Conservation (phyloP, 106 monocot species). For the Acorus gramineus region DNA sequence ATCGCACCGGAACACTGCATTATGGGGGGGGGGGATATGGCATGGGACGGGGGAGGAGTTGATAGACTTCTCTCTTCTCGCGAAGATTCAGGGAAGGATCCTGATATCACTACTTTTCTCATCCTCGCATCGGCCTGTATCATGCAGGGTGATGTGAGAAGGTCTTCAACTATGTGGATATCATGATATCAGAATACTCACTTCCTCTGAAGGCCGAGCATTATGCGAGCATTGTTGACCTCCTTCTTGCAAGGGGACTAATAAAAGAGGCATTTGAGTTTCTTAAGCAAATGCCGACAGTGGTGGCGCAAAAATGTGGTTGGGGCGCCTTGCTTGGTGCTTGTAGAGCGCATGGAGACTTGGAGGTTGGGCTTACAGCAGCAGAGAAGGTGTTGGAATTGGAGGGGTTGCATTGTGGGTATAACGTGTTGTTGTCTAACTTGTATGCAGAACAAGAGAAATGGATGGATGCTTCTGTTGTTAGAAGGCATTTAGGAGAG, state of each 20-base stretch:
- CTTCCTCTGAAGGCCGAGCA: slow-evolving; percentile 22
- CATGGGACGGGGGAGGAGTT: slow-evolving; percentile 30
- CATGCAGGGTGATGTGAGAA: slow-evolving; percentile 39
- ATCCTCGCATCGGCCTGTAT: slow-evolving; percentile 35
- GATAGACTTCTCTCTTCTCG: slow-evolving; percentile 26
- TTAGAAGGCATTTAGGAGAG: slow-evolving; percentile 17
- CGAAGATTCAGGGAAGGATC: slow-evolving; percentile 15
- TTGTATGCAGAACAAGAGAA: slow-evolving; percentile 28
- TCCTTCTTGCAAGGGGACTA: slow-evolving; percentile 40
- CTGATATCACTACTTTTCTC: slow-evolving; percentile 37
- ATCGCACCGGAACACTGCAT: slow-evolving; percentile 37
- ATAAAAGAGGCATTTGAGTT: slow-evolving; percentile 26
- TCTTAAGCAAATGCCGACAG: slow-evolving; percentile 17
- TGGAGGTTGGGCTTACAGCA: slow-evolving; percentile 18
- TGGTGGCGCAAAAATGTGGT: slow-evolving; percentile 9
- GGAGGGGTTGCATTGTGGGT: slow-evolving; percentile 22
- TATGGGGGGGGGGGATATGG: slow-evolving; percentile 30
- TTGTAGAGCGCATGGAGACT: slow-evolving; percentile 30
- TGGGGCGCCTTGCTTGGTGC: slow-evolving; percentile 48
- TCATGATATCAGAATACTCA: slow-evolving; percentile 23
- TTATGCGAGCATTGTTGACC: slow-evolving; percentile 27
- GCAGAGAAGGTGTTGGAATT: slow-evolving; percentile 27
- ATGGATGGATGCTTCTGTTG: slow-evolving; percentile 34
- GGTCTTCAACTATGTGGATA: slow-evolving; percentile 20
- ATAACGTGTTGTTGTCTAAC: slow-evolving; percentile 25